phyloP scores from a whole-genome alignment of 148 eudicot genomes.

The Pharnaceum exiguum region DNA sequence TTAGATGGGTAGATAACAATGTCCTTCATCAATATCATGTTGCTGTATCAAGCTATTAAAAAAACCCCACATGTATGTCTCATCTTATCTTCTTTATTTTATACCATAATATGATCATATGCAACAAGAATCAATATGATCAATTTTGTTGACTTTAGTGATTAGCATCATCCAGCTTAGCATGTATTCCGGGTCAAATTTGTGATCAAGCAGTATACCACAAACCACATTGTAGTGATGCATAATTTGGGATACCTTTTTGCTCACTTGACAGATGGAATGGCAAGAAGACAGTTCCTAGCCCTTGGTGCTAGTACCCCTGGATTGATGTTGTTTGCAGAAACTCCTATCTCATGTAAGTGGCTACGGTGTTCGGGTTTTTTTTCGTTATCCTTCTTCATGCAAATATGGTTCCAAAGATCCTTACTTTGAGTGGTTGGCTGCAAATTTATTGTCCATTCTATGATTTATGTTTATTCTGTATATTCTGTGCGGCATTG shows the following conservation, averaged over 20 bases:
- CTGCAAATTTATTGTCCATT: background rate
- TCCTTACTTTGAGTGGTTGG: background rate
- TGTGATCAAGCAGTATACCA: background rate
- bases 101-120: too few relatives aligned
- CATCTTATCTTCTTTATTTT: too few relatives aligned
- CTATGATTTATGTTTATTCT: background rate
- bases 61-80: too few relatives aligned
- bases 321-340: constrained; percentile 38
- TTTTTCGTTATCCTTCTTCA: background rate
- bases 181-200: background rate
- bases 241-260: background rate
- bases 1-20: too few relatives aligned
- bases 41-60: too few relatives aligned
- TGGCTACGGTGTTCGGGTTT: background rate
- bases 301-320: constrained; percentile 64
- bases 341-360: constrained; percentile 64
- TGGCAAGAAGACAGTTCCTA: constrained; percentile 66
- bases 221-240: too few relatives aligned
- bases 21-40: too few relatives aligned
- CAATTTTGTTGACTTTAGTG: too few relatives aligned
- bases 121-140: too few relatives aligned
- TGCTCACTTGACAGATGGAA: constrained; percentile 36
- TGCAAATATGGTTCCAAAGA: background rate
- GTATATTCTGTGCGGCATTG: constrained; percentile 14
- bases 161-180: too few relatives aligned